Base-by-base conservation (phyloP, 2,329 filamentous ascomycete genomes). In the Blastomyces silverae region DNA sequence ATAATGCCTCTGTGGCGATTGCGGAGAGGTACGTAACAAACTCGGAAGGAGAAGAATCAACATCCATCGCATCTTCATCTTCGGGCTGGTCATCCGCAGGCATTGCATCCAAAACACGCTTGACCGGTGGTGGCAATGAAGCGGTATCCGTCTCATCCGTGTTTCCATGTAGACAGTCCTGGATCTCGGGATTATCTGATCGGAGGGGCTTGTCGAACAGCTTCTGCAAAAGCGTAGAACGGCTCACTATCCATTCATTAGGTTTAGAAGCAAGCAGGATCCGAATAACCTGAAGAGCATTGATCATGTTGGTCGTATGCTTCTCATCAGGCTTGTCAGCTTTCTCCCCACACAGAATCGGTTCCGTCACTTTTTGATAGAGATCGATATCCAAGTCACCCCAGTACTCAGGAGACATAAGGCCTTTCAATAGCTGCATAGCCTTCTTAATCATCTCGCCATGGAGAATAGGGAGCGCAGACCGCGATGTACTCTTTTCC, bases 321-420 rank as follows among this genome's bases (percentile, higher is more conserved):
- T 91, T 92, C 52, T 92, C 89, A 67, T 92, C 88, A n/a, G 83
- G 84, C 71, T 90, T 90, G 61, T 91, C 89, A 64, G 90, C 88
- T 76, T 91, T 92, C 11, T 97, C 94, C 61, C 89, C 88, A 2
- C 89, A 87, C 15, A 97, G 80, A 64, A 97, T 89, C 53, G 90
- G 86, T 68, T 97, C 92, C 0, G 92, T 94, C 64, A 93, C 89
- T 71, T 94, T 95, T 3, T 90, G 89, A 71, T 97, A 94, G 68
- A 97, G 82, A 71, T 97, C 93, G 25, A 97, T 83, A 61, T 97
- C 92, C 44, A 97, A 81, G 72, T 97, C 92, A 46, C 87, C 89
- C 95, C 94, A 99, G 72, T 92, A 92, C 48, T 89, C 87, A 20
- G 91, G 88, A 65, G 93, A 91, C 31, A 99, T 81, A 48, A 99